phyloP scores from a whole-genome alignment of 139 green algal species.

The Pseudopediastrum boryanum region DNA sequence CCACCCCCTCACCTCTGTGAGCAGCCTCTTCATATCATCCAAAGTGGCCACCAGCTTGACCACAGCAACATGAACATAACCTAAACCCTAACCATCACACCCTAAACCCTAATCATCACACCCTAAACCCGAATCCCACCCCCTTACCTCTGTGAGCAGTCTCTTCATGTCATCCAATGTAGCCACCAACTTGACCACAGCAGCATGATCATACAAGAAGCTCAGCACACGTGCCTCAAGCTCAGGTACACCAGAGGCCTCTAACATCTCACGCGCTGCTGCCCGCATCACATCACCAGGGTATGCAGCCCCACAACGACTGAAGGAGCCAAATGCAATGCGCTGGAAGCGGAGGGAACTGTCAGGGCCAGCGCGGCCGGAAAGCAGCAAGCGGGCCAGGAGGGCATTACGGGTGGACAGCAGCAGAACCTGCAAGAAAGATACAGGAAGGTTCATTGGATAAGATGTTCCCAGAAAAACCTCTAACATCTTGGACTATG shows the following conservation, averaged over 20 bases:
- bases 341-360: constrained; percentile 47
- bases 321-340: constrained; percentile 67
- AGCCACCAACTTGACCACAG: constrained; percentile 62
- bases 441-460: too few species aligned
- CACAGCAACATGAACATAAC: not conserved
- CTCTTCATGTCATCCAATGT: constrained; percentile 59
- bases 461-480: too few species aligned
- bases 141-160: constrained; percentile 48
- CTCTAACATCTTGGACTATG: too few species aligned
- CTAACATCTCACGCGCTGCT: constrained; percentile 63
- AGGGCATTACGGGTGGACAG: constrained; percentile 72
- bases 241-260: constrained; percentile 60
- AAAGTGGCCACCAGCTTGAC: constrained; percentile 49
- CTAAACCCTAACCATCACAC: not conserved
- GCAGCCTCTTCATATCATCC: constrained; percentile 61
- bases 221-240: constrained; percentile 71
- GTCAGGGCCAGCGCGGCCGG: constrained; percentile 36
- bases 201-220: constrained; percentile 65
- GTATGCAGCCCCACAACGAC: too few species aligned
- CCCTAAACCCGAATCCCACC: too few species aligned
- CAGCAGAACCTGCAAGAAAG: constrained; percentile 68
- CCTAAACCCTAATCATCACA: not conserved
- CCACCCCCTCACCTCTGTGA: constrained; percentile 45
- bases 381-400: constrained; percentile 67
- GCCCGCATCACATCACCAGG: not conserved